Evolutionary conservation across 805 yeast genomes (phyloP).

Genomic region (Candida hungchunana): DNA sequence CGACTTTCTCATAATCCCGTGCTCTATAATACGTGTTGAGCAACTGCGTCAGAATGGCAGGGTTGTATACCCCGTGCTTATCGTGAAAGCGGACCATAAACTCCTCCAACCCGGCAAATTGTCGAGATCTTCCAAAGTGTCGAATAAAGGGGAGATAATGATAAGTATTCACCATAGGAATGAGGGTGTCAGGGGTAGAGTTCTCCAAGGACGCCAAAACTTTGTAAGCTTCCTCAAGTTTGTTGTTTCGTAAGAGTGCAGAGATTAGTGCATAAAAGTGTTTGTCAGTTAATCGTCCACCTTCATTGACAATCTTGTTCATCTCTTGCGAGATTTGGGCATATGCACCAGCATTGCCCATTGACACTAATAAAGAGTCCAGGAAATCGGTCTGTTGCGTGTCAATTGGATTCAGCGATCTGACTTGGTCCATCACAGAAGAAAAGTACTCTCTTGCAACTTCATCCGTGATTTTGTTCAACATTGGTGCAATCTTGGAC

Average conservation of each 20-base stretch:
- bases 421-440: slow-evolving; percentile 18
- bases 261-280: slow-evolving; percentile 26
- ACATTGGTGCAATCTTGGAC: slow-evolving; percentile 22
- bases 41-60: slow-evolving; percentile 36
- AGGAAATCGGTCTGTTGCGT: slow-evolving; percentile 19
- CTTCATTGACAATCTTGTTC: slow-evolving; percentile 9
- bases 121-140: slow-evolving; percentile 28
- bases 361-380: slow-evolving; percentile 17
- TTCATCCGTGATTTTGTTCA: slow-evolving; percentile 14
- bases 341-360: slow-evolving; percentile 18
- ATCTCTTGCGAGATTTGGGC: slow-evolving; percentile 11
- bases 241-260: slow-evolving; percentile 22
- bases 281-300: slow-evolving; percentile 19
- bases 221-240: slow-evolving; percentile 29
- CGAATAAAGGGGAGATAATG: slow-evolving; percentile 38
- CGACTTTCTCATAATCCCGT: slow-evolving; percentile 29
- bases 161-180: slow-evolving; percentile 38
- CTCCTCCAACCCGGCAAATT: slow-evolving; percentile 26
- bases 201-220: slow-evolving; percentile 32
- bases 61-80: slow-evolving; percentile 29
- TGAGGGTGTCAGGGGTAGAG: slow-evolving; percentile 12
- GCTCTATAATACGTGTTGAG: slow-evolving; percentile 29
- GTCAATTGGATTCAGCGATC: slow-evolving; percentile 13
- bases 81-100: slow-evolving; percentile 31
- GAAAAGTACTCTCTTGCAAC: slow-evolving; percentile 16